Base-by-base conservation (phyloP, 139 green algal species). In the Medakamo hakoo region DNA sequence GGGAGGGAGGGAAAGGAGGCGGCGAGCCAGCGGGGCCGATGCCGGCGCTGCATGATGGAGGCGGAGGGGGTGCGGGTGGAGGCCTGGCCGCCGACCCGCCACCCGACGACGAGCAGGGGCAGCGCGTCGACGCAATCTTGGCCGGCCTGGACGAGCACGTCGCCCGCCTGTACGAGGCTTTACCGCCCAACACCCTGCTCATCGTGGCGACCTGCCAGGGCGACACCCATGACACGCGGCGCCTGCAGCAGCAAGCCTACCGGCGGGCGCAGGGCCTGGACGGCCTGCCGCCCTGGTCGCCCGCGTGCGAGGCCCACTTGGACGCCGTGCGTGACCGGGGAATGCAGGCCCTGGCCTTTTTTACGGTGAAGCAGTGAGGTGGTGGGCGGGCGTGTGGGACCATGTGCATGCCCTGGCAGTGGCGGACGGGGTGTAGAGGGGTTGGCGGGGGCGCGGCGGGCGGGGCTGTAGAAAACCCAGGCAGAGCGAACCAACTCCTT, bases 171-270 rank as follows among this genome's bases (percentile, higher is more conserved):
- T 78, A 66, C 30, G 57, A 57, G 1, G 71, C 67, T 1, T 63
- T 83, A 63, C 75, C 74, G 19, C 16, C 59, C 1, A 82, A 83
- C 60, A 77, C 66, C 14, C 56, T 90, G 71, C 55, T 92, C 16
- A 4, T 91, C 2, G 68, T 88, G 30, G 64, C 68, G 4, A 80
- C 78, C 4, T 77, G 80, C 1, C 77, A 84, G 52, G 83, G 82
- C 0, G 75, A 88, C 68, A 88, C 76, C 4, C 22, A 49, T 27
- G 72, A 82, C 30, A 32, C 58, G 30, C 49, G 64, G 40, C 60
- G 63, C 32, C 30, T 81, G 60, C 71, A 81, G 55, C 77, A 86
- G 63, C 59, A 82, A 21, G 81, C 77, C 73, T 79, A 66, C 55
- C 71, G 66, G 63, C 69, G 78, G 28, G 68, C 79, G 60, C 58